A percentile compares a stretch with the other conserved stretches of the same genome.
Evolutionary conservation across 2,329 filamentous ascomycete species (phyloP).

Genomic region (Fonsecaea pedrosoi): DNA sequence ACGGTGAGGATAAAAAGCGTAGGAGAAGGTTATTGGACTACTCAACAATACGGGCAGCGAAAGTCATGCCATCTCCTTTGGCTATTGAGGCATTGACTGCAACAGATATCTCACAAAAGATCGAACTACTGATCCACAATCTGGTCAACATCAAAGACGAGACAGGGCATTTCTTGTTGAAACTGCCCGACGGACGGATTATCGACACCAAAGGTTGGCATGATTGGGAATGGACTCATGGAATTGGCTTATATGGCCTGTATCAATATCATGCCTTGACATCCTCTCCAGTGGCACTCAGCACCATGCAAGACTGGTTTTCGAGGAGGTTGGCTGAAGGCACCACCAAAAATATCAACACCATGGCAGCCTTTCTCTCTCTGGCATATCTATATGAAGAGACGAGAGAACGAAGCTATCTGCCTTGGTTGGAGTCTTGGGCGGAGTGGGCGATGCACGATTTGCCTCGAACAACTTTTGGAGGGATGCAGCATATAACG

Average conservation of each 20-base stretch:
- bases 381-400: slow-evolving; percentile 80
- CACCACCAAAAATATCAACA: slow-evolving; percentile 86
- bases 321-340: slow-evolving; percentile 68
- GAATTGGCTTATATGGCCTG: slow-evolving; percentile 78
- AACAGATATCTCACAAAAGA: slow-evolving; percentile 58
- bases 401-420: slow-evolving; percentile 70
- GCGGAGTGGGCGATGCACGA: slow-evolving; percentile 84
- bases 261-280: slow-evolving; percentile 82
- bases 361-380: slow-evolving; percentile 79
- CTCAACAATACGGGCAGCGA: not conserved
- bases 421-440: slow-evolving; percentile 81
- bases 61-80: slow-evolving; percentile 32
- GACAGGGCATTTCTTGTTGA: slow-evolving; percentile 75
- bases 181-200: slow-evolving; percentile 72
- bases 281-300: slow-evolving; percentile 64
- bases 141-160: slow-evolving; percentile 78
- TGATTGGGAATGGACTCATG: slow-evolving; percentile 73
- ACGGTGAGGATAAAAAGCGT: not conserved
- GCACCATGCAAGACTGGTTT: slow-evolving; percentile 78
- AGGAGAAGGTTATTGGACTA: not conserved
- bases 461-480: slow-evolving; percentile 72
- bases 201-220: slow-evolving; percentile 88
- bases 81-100: slow-evolving; percentile 31
- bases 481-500: slow-evolving; percentile 77
- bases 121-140: slow-evolving; percentile 73